Percentiles rank a stretch among this genome's conserved stretches.
These are phyloP conservation scores for Didymella arachidicola DNA, from an alignment of 2,329 filamentous ascomycete species.

Conservation along the genomic window DNA sequence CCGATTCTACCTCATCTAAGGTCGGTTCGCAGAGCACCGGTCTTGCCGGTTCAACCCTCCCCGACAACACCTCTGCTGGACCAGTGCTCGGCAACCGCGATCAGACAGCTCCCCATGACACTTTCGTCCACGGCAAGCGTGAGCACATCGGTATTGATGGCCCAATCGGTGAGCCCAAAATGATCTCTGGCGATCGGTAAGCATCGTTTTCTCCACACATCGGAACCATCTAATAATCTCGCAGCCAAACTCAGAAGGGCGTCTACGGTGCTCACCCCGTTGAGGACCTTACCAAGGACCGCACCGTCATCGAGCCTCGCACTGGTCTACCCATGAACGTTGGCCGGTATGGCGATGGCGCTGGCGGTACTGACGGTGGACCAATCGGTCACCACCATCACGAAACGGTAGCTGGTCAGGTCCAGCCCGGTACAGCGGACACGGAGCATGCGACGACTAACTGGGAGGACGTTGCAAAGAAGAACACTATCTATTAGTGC, in stretches of 20 bases:
- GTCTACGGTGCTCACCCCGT: conserved; percentile 33
- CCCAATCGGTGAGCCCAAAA: conserved; percentile 36
- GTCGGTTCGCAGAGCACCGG: conserved; percentile 1
- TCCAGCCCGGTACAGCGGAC: conserved; percentile 18
- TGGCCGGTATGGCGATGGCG: conserved; percentile 49
- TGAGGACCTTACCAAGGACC: conserved; percentile 27
- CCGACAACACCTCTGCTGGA: conserved; percentile 8
- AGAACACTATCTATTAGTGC: conserved; percentile 37
- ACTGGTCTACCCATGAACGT: conserved; percentile 54
- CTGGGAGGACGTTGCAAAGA: conserved; percentile 39
- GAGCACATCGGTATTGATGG: conserved; percentile 45
- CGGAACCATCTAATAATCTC: not conserved
- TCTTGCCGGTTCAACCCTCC: conserved; percentile 14
- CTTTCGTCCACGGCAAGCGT: conserved; percentile 24
- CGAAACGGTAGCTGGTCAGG: not conserved
- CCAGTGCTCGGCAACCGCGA: conserved; percentile 3
- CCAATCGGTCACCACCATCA: conserved; percentile 28
- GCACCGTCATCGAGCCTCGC: conserved; percentile 48
- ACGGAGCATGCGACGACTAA: conserved; percentile 28
- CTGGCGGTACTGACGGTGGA: conserved; percentile 50
- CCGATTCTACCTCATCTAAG: not conserved
- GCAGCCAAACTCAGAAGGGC: conserved; percentile 29
- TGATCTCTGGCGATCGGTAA: conserved; percentile 43
- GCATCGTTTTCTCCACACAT: conserved; percentile 3
- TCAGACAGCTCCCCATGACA: conserved; percentile 15